Evolutionary conservation across 352 stramenopile genomes (phyloP).

Genomic region (Lagenidium giganteum): DNA sequence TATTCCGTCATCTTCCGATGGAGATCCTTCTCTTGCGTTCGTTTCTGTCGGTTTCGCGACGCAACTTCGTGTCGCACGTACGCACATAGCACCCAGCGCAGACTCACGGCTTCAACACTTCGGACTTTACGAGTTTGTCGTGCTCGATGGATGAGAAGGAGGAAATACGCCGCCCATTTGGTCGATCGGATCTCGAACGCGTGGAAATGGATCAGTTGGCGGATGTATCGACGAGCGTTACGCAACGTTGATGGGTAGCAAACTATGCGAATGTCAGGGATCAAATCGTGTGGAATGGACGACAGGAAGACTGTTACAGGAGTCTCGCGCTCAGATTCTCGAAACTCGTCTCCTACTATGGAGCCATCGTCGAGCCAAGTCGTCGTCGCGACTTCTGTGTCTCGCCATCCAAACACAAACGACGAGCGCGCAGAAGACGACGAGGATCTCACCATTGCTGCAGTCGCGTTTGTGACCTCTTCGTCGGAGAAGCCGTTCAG

Average conservation of each 20-base stretch:
- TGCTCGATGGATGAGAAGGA: constrained; percentile 43
- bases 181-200: constrained; percentile 76
- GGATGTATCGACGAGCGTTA: constrained; percentile 24
- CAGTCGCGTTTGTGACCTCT: neutral
- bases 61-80: constrained; percentile 43
- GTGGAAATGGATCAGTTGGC: constrained; percentile 34
- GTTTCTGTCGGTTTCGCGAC: constrained; percentile 32
- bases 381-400: neutral
- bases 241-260: constrained; percentile 29
- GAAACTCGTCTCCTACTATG: too few species aligned
- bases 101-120: constrained; percentile 30
- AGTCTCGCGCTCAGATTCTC: constrained; percentile 26
- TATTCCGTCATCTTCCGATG: constrained; percentile 83
- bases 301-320: constrained; percentile 30
- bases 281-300: constrained; percentile 30
- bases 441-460: neutral
- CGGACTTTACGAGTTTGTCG: constrained; percentile 23
- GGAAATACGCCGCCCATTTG: constrained; percentile 77
- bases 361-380: constrained; percentile 8
- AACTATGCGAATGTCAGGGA: constrained; percentile 32
- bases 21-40: constrained; percentile 43
- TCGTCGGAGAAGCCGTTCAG: neutral
- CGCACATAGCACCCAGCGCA: constrained; percentile 63
- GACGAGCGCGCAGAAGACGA: neutral
- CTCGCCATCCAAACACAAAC: too few species aligned